Evolutionary conservation across 192 early-diverging fungal species (phyloP).

Genomic region (Backusella liffmaniae): DNA sequence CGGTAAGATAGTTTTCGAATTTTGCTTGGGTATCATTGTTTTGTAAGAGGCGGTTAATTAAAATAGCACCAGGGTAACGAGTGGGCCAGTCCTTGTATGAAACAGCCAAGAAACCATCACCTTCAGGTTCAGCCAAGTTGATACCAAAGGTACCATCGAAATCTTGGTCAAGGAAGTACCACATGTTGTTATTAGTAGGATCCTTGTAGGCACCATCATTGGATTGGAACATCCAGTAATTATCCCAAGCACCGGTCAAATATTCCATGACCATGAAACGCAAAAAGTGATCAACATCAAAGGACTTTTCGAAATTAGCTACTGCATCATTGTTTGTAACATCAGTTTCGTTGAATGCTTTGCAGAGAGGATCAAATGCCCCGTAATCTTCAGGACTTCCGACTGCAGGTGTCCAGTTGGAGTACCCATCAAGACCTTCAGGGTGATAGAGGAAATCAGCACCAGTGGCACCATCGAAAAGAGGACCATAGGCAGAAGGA

Average conservation of each 20-base stretch:
- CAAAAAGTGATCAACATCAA: slow-evolving; percentile 41
- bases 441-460: slow-evolving; percentile 40
- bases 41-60: slow-evolving; percentile 49
- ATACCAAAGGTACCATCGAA: slow-evolving; percentile 53
- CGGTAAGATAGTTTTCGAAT: slow-evolving; percentile 45
- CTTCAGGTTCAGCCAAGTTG: slow-evolving; percentile 31
- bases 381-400: slow-evolving; percentile 25
- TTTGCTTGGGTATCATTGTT: slow-evolving; percentile 32
- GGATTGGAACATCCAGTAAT: slow-evolving; percentile 45
- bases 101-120: slow-evolving; percentile 13
- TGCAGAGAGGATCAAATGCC: slow-evolving; percentile 32
- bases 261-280: slow-evolving; percentile 54
- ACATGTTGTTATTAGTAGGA: slow-evolving; percentile 32
- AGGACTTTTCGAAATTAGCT: slow-evolving; percentile 25
- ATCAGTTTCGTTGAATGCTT: slow-evolving; percentile 30
- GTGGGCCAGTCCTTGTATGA: slow-evolving; percentile 41
- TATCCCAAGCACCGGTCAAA: slow-evolving; percentile 46
- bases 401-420: slow-evolving; percentile 24
- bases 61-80: slow-evolving; percentile 33
- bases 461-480: slow-evolving; percentile 46
- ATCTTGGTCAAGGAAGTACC: slow-evolving; percentile 49
- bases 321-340: slow-evolving; percentile 32
- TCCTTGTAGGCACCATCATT: slow-evolving; percentile 51
- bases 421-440: slow-evolving; percentile 25
- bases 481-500: slow-evolving; percentile 34